These are phyloP conservation scores for Colletotrichum sp. DNA, from an alignment of 2,329 filamentous ascomycete genomes.

Conservation along the genomic window DNA sequence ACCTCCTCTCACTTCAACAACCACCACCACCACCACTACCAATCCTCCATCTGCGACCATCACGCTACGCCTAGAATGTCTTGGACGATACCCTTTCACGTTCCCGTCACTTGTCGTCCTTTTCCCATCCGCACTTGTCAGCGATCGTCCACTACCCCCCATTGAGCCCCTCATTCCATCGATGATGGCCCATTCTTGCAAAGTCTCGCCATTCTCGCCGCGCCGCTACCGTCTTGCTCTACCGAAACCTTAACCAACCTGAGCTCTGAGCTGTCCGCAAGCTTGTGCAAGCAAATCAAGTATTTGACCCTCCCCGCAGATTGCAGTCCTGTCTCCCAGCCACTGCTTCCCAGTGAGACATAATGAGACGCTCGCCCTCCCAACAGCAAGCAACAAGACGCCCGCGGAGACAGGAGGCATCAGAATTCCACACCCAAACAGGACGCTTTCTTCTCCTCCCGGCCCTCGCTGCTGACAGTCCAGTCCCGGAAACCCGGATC, in stretches of 20 bases:
- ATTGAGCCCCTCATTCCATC: not conserved
- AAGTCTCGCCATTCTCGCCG: not conserved
- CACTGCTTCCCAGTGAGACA: not conserved
- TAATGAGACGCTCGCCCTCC: not conserved
- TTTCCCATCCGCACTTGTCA: conserved; percentile 2
- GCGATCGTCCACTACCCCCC: not conserved
- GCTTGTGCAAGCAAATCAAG: not conserved
- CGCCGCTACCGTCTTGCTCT: not conserved
- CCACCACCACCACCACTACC: not conserved
- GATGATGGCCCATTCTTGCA: not conserved
- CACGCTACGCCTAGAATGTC: conserved; percentile 6
- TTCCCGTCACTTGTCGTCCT: not conserved
- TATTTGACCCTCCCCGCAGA: not conserved
- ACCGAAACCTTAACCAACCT: not conserved
- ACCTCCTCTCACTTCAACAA: not conserved
- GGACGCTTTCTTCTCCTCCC: not conserved
- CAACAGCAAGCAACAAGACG: not conserved
- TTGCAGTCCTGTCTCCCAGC: not conserved
- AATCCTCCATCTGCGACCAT: not conserved
- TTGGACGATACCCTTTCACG: not conserved
- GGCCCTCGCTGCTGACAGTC: not conserved
- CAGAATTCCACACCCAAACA: not conserved
- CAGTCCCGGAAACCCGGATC: not conserved
- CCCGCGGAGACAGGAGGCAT: not conserved
- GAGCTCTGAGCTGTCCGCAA: not conserved